Evolutionary conservation across 176 grass and related monocot genomes (phyloP).

Genomic region (Eragrostis curvula): DNA sequence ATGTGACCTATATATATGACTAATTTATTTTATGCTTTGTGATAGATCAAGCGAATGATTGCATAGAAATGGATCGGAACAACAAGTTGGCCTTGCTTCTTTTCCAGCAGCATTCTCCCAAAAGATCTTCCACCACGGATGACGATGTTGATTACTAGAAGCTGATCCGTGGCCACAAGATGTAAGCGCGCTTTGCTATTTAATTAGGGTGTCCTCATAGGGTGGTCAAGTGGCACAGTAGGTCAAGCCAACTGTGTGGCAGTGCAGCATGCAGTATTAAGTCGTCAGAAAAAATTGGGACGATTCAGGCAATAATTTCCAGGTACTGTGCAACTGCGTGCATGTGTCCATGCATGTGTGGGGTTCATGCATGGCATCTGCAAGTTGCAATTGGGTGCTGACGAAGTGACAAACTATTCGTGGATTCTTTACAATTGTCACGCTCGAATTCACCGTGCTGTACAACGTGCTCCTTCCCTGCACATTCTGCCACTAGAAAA

Average conservation of each 20-base stretch:
- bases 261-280: no score
- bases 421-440: not conserved
- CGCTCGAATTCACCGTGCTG: not conserved
- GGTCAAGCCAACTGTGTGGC: conserved; percentile 13
- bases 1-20: not conserved
- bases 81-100: not conserved
- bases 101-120: not conserved
- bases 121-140: not conserved
- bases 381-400: not conserved
- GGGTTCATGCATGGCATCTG: not conserved
- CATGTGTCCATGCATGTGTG: conserved; percentile 15
- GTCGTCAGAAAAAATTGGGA: not conserved
- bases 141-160: not conserved
- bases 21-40: not conserved
- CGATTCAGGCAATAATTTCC: conserved; percentile 13
- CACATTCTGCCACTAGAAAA: no score
- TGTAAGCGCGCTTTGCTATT: not conserved
- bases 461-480: no score
- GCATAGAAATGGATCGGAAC: not conserved
- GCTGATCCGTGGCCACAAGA: not conserved
- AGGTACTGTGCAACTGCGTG: not conserved
- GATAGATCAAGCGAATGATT: not conserved
- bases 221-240: conserved; percentile 6
- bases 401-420: not conserved
- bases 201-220: not conserved